Evolutionary conservation across 495 filamentous ascomycete genomes (phyloP).

Genomic region (Astrothelium macrocarpum): DNA sequence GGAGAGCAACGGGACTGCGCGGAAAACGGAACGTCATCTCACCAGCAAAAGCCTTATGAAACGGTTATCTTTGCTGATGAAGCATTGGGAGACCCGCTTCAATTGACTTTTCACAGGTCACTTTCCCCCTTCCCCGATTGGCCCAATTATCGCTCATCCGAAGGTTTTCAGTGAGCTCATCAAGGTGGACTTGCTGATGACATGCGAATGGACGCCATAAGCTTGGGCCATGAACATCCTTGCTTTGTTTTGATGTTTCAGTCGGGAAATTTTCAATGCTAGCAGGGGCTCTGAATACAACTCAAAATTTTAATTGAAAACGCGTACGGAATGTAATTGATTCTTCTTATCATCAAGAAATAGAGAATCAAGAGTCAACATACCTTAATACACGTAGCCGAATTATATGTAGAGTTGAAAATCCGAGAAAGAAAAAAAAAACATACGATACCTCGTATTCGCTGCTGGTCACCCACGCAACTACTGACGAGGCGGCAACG

Average conservation of each 20-base stretch:
- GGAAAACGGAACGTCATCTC: background rate
- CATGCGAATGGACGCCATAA: background rate
- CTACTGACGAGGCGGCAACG: conserved; percentile 7
- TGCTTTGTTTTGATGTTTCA: background rate
- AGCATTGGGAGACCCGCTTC: background rate
- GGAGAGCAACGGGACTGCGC: background rate
- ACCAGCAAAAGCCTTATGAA: background rate
- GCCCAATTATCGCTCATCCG: too few relatives aligned
- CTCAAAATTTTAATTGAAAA: background rate
- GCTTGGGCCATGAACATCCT: background rate
- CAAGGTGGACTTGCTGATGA: background rate
- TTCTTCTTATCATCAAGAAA: too few relatives aligned
- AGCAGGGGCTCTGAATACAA: background rate
- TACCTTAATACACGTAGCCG: too few relatives aligned
- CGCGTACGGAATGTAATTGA: too few relatives aligned
- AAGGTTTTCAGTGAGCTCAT: background rate
- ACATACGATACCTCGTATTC: conserved; percentile 6
- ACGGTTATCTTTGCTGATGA: background rate
- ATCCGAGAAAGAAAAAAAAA: background rate
- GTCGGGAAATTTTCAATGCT: background rate
- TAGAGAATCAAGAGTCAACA: too few relatives aligned
- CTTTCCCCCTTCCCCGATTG: too few relatives aligned
- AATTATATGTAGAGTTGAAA: background rate
- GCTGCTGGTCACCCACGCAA: conserved; percentile 7
- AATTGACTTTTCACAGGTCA: background rate